Percentiles rank a stretch among this genome's conserved stretches.
Evolutionary conservation across 148 eudicot species (phyloP).

Genomic region (Arctostaphylos glauca): DNA sequence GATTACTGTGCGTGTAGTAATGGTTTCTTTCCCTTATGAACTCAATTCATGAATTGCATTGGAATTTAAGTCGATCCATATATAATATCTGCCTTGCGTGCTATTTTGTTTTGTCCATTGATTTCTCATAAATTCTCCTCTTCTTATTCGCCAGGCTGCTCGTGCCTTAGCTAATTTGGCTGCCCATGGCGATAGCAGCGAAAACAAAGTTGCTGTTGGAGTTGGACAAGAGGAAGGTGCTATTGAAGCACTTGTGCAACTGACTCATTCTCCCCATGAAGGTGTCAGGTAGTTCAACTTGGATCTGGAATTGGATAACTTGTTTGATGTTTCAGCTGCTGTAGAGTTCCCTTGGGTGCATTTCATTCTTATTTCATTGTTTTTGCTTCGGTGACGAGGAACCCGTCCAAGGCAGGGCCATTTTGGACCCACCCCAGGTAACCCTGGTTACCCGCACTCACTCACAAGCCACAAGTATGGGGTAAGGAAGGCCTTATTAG

Average conservation of each 20-base stretch:
- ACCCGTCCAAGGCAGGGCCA: background rate
- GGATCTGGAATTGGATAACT: background rate
- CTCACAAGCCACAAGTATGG: background rate
- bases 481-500: background rate
- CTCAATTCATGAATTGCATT: background rate
- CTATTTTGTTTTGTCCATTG: background rate
- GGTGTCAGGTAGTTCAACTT: slow-evolving; percentile 71
- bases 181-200: slow-evolving; percentile 89
- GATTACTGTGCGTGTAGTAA: background rate
- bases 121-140: slow-evolving; percentile 1
- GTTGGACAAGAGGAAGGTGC: slow-evolving; percentile 96
- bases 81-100: background rate
- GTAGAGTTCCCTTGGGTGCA: slow-evolving; percentile 5
- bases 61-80: background rate
- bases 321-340: slow-evolving; percentile 17
- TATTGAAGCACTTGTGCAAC: slow-evolving; percentile 86
- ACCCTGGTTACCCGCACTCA: background rate
- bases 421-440: background rate
- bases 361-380: background rate
- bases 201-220: slow-evolving; percentile 52
- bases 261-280: slow-evolving; percentile 76
- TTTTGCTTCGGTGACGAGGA: background rate
- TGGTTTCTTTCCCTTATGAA: background rate
- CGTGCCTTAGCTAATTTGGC: slow-evolving; percentile 96
- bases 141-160: slow-evolving; percentile 64